Evolutionary conservation across 768 basidiomycete species (phyloP).

Genomic region (Boletus pseudopeckii): DNA sequence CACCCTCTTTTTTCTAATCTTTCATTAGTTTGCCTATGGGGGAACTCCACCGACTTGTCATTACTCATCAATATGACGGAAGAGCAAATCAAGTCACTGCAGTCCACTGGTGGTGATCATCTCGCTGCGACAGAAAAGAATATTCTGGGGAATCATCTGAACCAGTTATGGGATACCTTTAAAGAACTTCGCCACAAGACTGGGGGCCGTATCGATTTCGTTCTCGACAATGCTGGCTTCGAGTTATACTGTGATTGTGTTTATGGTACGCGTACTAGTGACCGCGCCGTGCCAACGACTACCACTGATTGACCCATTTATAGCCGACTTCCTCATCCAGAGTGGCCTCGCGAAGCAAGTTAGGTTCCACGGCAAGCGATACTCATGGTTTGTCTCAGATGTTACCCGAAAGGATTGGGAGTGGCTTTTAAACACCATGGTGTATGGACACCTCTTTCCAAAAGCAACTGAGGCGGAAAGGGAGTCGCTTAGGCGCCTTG

Average conservation of each 20-base stretch:
- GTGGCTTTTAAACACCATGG: conserved; percentile 85
- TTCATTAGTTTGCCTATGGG: conserved; percentile 86
- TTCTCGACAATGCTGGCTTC: conserved; percentile 81
- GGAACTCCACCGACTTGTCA: conserved; percentile 94
- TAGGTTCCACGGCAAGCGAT: conserved; percentile 93
- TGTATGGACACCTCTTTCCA: conserved; percentile 91
- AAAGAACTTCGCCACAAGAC: conserved; percentile 66
- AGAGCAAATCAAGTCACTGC: conserved; percentile 94
- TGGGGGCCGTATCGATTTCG: conserved; percentile 74
- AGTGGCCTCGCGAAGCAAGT: conserved; percentile 81
- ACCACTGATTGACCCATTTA: conserved; percentile 15
- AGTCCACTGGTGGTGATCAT: conserved; percentile 93
- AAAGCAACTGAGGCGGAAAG: conserved; percentile 75
- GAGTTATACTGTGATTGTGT: conserved; percentile 87
- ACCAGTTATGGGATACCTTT: conserved; percentile 69
- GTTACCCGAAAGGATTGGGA: conserved; percentile 93
- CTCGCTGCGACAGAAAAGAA: conserved; percentile 96
- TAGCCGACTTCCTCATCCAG: conserved; percentile 92
- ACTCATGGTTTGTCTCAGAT: conserved; percentile 93
- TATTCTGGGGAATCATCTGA: conserved; percentile 84
- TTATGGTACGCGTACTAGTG: conserved; percentile 58
- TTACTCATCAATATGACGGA: conserved; percentile 97
- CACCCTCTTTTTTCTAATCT: not conserved
- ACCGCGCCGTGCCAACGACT: not conserved
- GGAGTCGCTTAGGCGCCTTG: conserved; percentile 76